phyloP scores from a whole-genome alignment of 306 rosid genomes.

The Pyrus bretschneideri region DNA sequence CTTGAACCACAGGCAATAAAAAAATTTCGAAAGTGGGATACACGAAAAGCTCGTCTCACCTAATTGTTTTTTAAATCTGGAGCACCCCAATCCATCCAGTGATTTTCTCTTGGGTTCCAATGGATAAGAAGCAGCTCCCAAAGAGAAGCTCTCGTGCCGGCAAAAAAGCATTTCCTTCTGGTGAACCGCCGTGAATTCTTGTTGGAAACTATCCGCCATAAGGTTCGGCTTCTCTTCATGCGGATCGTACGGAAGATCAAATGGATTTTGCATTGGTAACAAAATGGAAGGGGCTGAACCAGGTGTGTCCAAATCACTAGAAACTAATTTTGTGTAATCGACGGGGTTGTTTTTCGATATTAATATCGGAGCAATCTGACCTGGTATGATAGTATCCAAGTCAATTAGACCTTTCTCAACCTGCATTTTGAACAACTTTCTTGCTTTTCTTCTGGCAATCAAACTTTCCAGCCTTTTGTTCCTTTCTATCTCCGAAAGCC shows the following conservation, averaged over 20 bases:
- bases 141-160: constrained; percentile 68
- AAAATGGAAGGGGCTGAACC: constrained; percentile 72
- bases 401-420: constrained; percentile 29
- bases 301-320: constrained; percentile 44
- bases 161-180: constrained; percentile 41
- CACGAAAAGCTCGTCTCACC: constrained; percentile 11
- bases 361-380: constrained; percentile 42
- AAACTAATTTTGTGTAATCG: constrained; percentile 14
- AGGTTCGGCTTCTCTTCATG: constrained; percentile 64
- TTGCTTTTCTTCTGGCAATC: constrained; percentile 64
- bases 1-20: not conserved
- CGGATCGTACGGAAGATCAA: constrained; percentile 70
- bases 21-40: not conserved
- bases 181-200: constrained; percentile 40
- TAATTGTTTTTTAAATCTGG: constrained; percentile 34
- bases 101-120: constrained; percentile 26
- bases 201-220: constrained; percentile 45
- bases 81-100: constrained; percentile 24
- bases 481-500: constrained; percentile 75
- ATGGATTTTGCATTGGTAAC: constrained; percentile 46
- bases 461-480: constrained; percentile 71
- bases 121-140: constrained; percentile 28
- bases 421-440: constrained; percentile 28
- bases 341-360: constrained; percentile 16
- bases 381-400: constrained; percentile 11